Base-by-base conservation (phyloP, 495 filamentous ascomycete species). In the Hyaloscypha hepaticicola region DNA sequence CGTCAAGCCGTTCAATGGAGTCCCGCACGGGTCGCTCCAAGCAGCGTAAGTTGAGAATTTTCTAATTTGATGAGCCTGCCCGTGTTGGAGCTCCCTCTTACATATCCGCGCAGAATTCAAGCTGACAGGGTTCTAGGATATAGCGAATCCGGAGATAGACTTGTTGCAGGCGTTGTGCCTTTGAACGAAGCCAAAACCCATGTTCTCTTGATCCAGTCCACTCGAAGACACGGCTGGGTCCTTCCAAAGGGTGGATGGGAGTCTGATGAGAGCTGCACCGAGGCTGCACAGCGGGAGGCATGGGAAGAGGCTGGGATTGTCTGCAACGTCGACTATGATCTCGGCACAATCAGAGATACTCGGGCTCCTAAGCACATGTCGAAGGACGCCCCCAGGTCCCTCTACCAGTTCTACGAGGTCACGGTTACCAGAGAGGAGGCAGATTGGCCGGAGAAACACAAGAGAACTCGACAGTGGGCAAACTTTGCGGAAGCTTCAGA, bases 231-330 rank as follows among this genome's bases (percentile, higher is more conserved):
- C 64, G 91, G 91, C 65, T 99, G 96, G 95, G 94, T 99, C 45
- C 82, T 99, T 61, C 95, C 95, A 60, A 99, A 99, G 75, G 95
- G 95, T 69, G 95, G 95, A 60, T 99, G 96, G 91, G 95, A 99
- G 76, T 88, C 85, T 21, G 95, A 99, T 77, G 95, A 99, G 78
- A 82, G 80, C 65, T 84, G 81, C 63, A 75, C 74, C 56, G 79
- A 82, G 64, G 82, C 82, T 48, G 83, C 82, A 34, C 78, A 78
- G 60, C 80, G 95, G 64, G 95, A 99, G 78, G 96, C 95, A 51
- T 99, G 95, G 95, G 95, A 99, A 78, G 95, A 99, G 78, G 95
- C 92, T 57, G 95, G 95, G 68, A 93, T 99, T 71, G 77, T 87
- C 63, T 91, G 92, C 74, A 88, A 82, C 31, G 86, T 97, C 71